A percentile compares a stretch with the other conserved stretches of the same genome.
These are phyloP conservation scores for Meira miltonrushii DNA, from an alignment of 1,284 basidiomycete genomes.

Conservation along the genomic window DNA sequence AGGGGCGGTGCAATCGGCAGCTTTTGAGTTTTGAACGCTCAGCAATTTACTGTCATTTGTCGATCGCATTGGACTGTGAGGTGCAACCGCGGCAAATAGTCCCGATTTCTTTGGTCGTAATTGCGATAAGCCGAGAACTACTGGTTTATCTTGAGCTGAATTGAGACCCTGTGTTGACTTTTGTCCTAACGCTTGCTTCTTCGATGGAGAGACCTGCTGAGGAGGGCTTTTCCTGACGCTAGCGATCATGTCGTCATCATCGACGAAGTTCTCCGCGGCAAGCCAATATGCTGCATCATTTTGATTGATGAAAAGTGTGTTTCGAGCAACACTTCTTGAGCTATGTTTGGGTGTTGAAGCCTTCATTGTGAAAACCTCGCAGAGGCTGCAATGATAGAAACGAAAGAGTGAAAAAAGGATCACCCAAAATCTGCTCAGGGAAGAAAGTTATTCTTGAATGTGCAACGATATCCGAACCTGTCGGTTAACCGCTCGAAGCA, in stretches of 20 bases:
- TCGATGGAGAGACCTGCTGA: too few relatives aligned
- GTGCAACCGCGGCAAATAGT: not conserved
- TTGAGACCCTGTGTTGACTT: not conserved
- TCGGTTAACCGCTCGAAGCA: too few relatives aligned
- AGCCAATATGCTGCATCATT: conserved; percentile 4
- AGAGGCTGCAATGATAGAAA: not conserved
- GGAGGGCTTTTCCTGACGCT: too few relatives aligned
- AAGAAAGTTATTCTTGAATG: too few relatives aligned
- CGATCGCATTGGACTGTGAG: too few relatives aligned
- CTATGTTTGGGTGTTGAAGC: not conserved
- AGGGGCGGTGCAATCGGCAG: too few relatives aligned
- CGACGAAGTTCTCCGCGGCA: not conserved
- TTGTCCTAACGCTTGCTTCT: not conserved
- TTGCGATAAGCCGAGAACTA: not conserved
- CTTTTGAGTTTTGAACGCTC: too few relatives aligned
- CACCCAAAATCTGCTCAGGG: not conserved
- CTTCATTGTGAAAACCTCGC: not conserved
- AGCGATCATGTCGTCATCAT: not conserved
- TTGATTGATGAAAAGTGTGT: conserved; percentile 4
- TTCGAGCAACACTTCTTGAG: not conserved
- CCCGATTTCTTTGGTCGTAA: not conserved
- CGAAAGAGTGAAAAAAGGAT: not conserved
- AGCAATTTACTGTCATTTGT: too few relatives aligned
- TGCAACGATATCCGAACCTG: too few relatives aligned
- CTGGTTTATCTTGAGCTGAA: not conserved